These are phyloP conservation scores for Kondoa malvinella DNA, from an alignment of 768 basidiomycete genomes.

Conservation along the genomic window DNA sequence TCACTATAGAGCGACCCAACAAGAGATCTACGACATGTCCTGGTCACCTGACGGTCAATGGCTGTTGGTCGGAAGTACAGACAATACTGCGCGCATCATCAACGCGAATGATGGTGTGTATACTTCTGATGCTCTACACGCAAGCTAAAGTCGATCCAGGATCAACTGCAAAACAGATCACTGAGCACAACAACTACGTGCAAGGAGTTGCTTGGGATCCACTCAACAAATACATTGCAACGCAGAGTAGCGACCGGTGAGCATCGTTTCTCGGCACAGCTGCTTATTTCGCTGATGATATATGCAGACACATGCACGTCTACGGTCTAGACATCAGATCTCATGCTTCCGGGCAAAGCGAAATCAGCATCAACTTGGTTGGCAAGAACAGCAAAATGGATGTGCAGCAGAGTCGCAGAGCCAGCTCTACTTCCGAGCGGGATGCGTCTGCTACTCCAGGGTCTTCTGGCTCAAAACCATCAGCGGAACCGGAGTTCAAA, in stretches of 20 bases:
- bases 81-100: slow-evolving; percentile 80
- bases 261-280: slow-evolving; percentile 11
- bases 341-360: slow-evolving; percentile 25
- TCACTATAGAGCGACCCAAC: slow-evolving; percentile 62
- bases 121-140: slow-evolving; percentile 10
- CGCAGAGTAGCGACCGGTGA: slow-evolving; percentile 78
- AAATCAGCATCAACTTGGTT: slow-evolving; percentile 46
- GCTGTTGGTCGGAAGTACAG: slow-evolving; percentile 88
- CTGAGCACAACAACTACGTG: slow-evolving; percentile 89
- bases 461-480: slow-evolving; percentile 19
- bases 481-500: slow-evolving; percentile 36
- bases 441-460: neutral
- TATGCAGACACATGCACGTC: slow-evolving; percentile 62
- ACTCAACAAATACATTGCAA: slow-evolving; percentile 88
- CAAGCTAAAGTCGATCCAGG: slow-evolving; percentile 36
- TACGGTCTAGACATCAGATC: slow-evolving; percentile 64
- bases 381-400: slow-evolving; percentile 70
- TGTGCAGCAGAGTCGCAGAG: slow-evolving; percentile 41
- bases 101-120: slow-evolving; percentile 40
- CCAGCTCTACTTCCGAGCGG: slow-evolving; percentile 35
- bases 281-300: neutral
- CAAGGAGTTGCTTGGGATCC: slow-evolving; percentile 99
- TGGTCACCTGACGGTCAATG: slow-evolving; percentile 95
- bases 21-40: slow-evolving; percentile 94
- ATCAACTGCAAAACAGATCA: slow-evolving; percentile 70